Percentiles rank a stretch among this genome's conserved stretches.
phyloP scores from a whole-genome alignment of 495 filamentous ascomycete species.

The Physcia stellaris region DNA sequence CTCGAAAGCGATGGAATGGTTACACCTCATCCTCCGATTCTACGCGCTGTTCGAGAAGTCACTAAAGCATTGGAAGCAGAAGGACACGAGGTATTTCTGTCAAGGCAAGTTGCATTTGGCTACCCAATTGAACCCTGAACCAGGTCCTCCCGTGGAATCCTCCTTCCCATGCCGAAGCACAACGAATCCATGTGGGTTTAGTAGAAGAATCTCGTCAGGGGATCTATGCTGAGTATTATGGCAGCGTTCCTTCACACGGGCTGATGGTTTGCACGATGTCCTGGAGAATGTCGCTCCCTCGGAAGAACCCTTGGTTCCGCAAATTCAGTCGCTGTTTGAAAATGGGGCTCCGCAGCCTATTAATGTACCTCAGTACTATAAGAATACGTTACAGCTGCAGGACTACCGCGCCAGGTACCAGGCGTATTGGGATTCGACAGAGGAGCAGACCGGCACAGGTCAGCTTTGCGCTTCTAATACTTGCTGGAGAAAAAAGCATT shows the following conservation, averaged over 20 bases:
- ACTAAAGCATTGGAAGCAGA: conserved; percentile 33
- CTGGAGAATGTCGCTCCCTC: conserved; percentile 24
- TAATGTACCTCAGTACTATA: conserved; percentile 11
- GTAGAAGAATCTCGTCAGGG: neutral
- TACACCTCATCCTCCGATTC: conserved; percentile 38
- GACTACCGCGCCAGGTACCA: conserved; percentile 19
- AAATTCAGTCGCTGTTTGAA: conserved; percentile 17
- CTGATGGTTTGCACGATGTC: conserved; percentile 26
- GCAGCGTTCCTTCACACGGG: conserved; percentile 17
- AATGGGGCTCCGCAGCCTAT: conserved; percentile 16
- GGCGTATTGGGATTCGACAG: conserved; percentile 57
- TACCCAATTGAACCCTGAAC: neutral
- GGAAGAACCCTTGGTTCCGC: conserved; percentile 28
- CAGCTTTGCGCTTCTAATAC: neutral
- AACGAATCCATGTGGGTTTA: conserved; percentile 20
- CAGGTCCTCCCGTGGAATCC: conserved; percentile 45
- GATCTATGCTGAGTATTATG: neutral
- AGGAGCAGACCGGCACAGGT: conserved; percentile 28
- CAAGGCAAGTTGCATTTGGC: neutral
- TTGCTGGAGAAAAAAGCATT: neutral
- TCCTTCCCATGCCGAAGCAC: conserved; percentile 28
- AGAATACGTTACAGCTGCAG: conserved; percentile 5
- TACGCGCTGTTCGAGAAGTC: conserved; percentile 38
- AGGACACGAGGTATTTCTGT: conserved; percentile 34
- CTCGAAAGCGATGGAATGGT: conserved; percentile 35